A percentile compares a stretch with the other conserved stretches of the same genome.
Conservation (phyloP, 495 filamentous ascomycete species). For the Astrothelium macrocarpum region DNA sequence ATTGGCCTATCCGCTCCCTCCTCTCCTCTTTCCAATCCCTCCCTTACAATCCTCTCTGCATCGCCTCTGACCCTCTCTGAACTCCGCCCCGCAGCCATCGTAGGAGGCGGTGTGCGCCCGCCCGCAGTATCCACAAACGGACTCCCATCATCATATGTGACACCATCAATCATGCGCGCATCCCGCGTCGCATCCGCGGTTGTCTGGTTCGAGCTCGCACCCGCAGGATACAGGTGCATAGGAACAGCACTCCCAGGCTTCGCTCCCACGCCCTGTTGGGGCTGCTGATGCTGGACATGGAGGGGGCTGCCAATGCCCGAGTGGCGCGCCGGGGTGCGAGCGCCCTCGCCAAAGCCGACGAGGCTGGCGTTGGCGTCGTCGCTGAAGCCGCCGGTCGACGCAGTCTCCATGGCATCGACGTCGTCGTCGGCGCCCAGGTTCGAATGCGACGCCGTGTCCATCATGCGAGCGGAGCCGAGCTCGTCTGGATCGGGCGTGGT, state of each 20-base stretch:
- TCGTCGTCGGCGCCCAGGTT: too few species aligned
- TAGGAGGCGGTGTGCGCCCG: constrained; percentile 24
- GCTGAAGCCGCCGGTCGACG: constrained; percentile 62
- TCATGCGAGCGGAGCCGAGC: neutral
- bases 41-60: constrained; percentile 46
- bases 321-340: constrained; percentile 44
- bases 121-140: constrained; percentile 26
- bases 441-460: constrained; percentile 10
- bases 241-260: constrained; percentile 11
- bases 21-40: constrained; percentile 31
- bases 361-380: constrained; percentile 74
- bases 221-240: constrained; percentile 2
- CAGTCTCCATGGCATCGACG: constrained; percentile 53
- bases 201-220: constrained; percentile 14
- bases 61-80: constrained; percentile 28
- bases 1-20: neutral
- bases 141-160: constrained; percentile 29
- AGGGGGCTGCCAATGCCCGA: constrained; percentile 26
- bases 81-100: constrained; percentile 7
- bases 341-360: constrained; percentile 82
- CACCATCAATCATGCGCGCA: constrained; percentile 32
- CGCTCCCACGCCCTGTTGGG: constrained; percentile 2
- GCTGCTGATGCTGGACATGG: constrained; percentile 7
- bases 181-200: constrained; percentile 24
- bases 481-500: constrained; percentile 19